Evolutionary conservation across 768 basidiomycete genomes (phyloP).

Genomic region (Cystofilobasidium macerans): DNA sequence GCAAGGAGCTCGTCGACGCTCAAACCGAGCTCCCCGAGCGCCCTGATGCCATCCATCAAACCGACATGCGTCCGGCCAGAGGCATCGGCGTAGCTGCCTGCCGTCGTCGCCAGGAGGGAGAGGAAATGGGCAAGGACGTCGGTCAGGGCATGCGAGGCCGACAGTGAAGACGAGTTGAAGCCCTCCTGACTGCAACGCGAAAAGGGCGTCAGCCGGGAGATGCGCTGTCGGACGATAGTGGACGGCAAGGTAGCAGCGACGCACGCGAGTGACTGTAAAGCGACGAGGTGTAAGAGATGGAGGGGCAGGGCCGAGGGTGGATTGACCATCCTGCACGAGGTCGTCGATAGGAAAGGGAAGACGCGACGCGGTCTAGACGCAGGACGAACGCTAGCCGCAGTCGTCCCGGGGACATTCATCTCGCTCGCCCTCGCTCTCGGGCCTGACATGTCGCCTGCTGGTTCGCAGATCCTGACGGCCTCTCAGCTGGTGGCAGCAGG

Average conservation of each 20-base stretch:
- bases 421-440: no score
- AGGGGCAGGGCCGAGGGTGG: neutral
- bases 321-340: neutral
- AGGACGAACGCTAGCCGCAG: no score
- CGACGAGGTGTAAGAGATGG: neutral
- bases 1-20: conserved; percentile 51
- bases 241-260: neutral
- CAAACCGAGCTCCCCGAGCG: conserved; percentile 65
- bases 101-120: conserved; percentile 52
- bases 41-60: conserved; percentile 52
- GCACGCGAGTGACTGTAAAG: neutral
- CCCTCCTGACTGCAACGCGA: conserved; percentile 62
- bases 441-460: no score
- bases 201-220: no score
- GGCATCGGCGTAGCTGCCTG: conserved; percentile 62
- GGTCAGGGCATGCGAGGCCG: conserved; percentile 58
- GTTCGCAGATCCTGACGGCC: no score
- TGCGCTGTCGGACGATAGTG: neutral
- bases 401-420: no score
- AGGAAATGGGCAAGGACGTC: conserved; percentile 68
- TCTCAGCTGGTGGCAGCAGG: no score
- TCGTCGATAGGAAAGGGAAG: neutral
- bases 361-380: no score
- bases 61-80: conserved; percentile 55
- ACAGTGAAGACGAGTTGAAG: conserved; percentile 64